Evolutionary conservation across 495 filamentous ascomycete genomes (phyloP), one percentile per base, ranked within the genome.

Genomic region (Astrothelium subdiscretum): DNA sequence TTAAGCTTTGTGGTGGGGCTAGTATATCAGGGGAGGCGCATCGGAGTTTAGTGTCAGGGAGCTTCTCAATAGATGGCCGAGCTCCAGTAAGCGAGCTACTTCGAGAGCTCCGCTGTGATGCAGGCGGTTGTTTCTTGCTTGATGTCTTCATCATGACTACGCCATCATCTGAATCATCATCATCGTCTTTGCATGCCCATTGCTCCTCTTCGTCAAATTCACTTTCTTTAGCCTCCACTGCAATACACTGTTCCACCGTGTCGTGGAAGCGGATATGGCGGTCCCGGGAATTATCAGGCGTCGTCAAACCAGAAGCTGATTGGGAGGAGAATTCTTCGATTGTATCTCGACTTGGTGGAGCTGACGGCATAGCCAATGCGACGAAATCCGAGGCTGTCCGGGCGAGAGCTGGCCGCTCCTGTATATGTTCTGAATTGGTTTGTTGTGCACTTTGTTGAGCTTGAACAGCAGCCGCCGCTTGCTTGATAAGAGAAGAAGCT

Each of bases 221-320:
- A 5, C 84, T 85, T 18, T 83, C 85, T 68, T 94, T 91, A 60
- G 83, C 79, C 29, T 97, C 91, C 27, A 98, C 87, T 3, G 94
- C 94, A 59, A 97, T 97, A 69, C 91, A 97, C 70, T 98, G 92
- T 68, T 90, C 85, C 12, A 98, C 94, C 74, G 90, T 88, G 70
- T 97, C 87, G 72, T 96, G 94, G 75, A 98, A 98, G 71, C 95
- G 90, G 58, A 98, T 97, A 70, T 96, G 94, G 48, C 87, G 89
- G 62, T 79, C 80, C 68, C 88, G 88, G 59, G 75, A 75, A 4
- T 75, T 63, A 35, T 77, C 79, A 4, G 91, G 91, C 3, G 90
- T 92, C 2, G 77, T 75, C 38, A 86, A 66, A 18, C 85, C 85
- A 20, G 85, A 87, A 2, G 84, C 84, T 24, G 77, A 74, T n/a